Conservation (phyloP, 306 rosid genomes). For the Ceratonia siliqua region DNA sequence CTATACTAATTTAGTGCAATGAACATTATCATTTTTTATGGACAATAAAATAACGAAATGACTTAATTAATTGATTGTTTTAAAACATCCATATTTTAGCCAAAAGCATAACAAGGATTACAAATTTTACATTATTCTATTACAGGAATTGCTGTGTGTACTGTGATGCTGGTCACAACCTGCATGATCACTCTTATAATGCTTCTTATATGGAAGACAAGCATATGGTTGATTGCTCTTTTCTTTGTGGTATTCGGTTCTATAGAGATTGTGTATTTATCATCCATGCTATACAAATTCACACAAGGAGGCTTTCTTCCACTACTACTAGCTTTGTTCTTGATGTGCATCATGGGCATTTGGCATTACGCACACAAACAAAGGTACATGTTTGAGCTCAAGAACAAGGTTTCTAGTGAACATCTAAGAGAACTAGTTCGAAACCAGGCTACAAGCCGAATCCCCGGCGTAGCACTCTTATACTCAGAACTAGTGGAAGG, state of each 20-base stretch:
- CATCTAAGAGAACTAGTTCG: conserved; percentile 39
- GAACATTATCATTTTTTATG: too few relatives aligned
- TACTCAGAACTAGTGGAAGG: conserved; percentile 71
- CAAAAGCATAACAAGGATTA: too few relatives aligned
- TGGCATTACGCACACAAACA: conserved; percentile 63
- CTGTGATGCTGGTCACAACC: conserved; percentile 59
- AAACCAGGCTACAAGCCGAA: conserved; percentile 38
- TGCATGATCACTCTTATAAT: conserved; percentile 49
- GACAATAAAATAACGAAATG: too few relatives aligned
- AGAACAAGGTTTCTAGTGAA: conserved; percentile 56
- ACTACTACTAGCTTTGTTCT: conserved; percentile 36
- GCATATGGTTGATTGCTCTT: conserved; percentile 45
- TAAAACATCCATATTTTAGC: too few relatives aligned
- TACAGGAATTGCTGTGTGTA: conserved; percentile 57
- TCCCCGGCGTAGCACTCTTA: conserved; percentile 59
- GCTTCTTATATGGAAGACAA: conserved; percentile 64
- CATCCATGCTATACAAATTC: conserved; percentile 55
- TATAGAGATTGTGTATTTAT: conserved; percentile 41
- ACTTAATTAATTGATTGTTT: too few relatives aligned
- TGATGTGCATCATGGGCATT: conserved; percentile 51
- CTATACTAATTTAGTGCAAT: too few relatives aligned
- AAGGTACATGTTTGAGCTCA: conserved; percentile 54
- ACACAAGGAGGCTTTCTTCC: conserved; percentile 62
- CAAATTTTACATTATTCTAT: too few relatives aligned
- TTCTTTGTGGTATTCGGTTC: conserved; percentile 42